Evolutionary conservation across 108 stramenopile species (phyloP).

Genomic region (Skeletonema costatum): DNA sequence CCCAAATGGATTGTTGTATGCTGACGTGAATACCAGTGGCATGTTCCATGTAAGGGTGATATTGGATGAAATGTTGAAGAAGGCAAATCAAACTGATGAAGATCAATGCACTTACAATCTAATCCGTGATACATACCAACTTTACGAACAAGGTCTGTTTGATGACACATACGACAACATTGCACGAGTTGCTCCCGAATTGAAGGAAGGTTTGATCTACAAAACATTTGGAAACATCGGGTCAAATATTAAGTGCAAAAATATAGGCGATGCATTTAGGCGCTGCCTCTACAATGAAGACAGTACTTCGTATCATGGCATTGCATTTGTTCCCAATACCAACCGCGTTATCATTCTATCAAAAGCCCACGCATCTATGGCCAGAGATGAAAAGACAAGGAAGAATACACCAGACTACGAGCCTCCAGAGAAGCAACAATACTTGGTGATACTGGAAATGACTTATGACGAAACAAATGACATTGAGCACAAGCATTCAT

Average conservation of each 20-base stretch:
- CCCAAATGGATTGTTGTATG: no score
- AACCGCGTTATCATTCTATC: background rate
- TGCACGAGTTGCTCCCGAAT: background rate
- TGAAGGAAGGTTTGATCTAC: conserved; percentile 3
- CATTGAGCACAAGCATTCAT: background rate
- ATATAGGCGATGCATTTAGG: conserved; percentile 2
- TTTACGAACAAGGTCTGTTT: background rate
- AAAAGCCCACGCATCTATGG: conserved; percentile 1
- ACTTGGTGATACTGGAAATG: conserved; percentile 1
- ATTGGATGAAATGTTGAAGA: no score
- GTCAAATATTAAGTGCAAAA: background rate
- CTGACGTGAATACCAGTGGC: no score
- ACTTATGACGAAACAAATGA: background rate
- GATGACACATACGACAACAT: conserved; percentile 9
- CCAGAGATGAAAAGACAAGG: background rate
- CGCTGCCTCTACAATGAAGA: background rate
- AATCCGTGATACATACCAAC: background rate
- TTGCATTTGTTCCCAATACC: background rate
- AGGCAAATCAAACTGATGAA: no score
- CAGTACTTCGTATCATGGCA: background rate
- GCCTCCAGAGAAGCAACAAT: background rate
- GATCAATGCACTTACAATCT: no score
- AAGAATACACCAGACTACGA: background rate
- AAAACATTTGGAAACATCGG: conserved; percentile 3
- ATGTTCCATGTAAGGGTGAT: no score